A percentile compares a stretch with the other conserved stretches of the same genome.
phyloP scores from a whole-genome alignment of 2,329 filamentous ascomycete genomes.

The Exophiala bonariae region DNA sequence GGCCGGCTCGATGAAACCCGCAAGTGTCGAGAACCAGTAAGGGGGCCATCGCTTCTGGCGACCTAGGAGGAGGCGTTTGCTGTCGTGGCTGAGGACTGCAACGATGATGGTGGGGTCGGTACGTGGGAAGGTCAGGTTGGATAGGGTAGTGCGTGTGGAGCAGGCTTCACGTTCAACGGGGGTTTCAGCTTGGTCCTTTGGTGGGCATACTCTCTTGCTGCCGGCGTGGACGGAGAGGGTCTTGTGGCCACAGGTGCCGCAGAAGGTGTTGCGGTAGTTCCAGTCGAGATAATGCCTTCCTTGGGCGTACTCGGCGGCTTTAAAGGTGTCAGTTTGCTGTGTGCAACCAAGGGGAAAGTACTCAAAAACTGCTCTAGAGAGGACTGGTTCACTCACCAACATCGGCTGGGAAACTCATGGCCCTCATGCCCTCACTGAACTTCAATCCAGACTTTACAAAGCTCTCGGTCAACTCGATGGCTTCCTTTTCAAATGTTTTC shows the following conservation, averaged over 20 bases:
- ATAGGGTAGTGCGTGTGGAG: constrained; percentile 78
- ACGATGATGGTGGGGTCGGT: constrained; percentile 96
- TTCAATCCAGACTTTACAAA: constrained; percentile 62
- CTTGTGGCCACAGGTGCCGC: constrained; percentile 79
- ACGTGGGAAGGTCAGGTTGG: constrained; percentile 87
- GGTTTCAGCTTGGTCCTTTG: constrained; percentile 41
- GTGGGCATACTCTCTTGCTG: constrained; percentile 46
- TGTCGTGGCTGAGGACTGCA: constrained; percentile 80
- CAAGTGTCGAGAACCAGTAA: constrained; percentile 85
- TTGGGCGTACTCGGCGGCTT: constrained; percentile 88
- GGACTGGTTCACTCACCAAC: constrained; percentile 53
- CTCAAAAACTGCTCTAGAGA: background rate
- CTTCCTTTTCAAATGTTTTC: constrained; percentile 61
- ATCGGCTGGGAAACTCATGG: constrained; percentile 60
- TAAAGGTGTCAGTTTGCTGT: constrained; percentile 1
- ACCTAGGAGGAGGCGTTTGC: constrained; percentile 76
- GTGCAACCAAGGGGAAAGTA: too few species aligned
- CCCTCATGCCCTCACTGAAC: constrained; percentile 67
- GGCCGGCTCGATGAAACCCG: constrained; percentile 81
- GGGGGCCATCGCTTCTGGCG: constrained; percentile 80
- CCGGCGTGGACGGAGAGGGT: constrained; percentile 60
- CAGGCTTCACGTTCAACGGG: constrained; percentile 66
- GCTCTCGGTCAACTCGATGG: constrained; percentile 59
- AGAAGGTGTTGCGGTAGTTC: constrained; percentile 92
- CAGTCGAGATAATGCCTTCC: constrained; percentile 87